Conservation (phyloP, 768 basidiomycete species). For the Rhodotorula toruloides region DNA sequence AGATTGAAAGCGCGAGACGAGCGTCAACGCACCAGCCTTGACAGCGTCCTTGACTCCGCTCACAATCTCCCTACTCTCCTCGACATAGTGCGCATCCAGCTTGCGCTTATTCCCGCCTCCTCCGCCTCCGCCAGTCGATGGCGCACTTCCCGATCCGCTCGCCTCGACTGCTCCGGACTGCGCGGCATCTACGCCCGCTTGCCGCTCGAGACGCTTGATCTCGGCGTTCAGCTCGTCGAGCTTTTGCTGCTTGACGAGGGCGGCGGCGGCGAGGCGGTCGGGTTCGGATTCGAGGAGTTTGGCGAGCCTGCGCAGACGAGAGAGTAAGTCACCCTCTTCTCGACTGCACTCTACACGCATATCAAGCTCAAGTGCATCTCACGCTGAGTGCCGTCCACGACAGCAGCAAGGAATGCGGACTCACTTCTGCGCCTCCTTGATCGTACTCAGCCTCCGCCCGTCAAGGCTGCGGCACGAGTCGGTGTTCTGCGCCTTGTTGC, state of each 20-base stretch:
- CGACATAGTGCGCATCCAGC: conserved; percentile 85
- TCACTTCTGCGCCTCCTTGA: conserved; percentile 93
- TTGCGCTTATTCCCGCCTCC: conserved; percentile 72
- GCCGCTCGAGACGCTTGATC: conserved; percentile 36
- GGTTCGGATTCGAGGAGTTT: conserved; percentile 81
- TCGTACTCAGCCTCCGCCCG: conserved; percentile 80
- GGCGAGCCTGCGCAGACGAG: conserved; percentile 56
- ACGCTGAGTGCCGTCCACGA: no score
- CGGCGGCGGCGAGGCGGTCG: conserved; percentile 53
- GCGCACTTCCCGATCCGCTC: conserved; percentile 24
- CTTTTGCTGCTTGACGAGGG: conserved; percentile 27
- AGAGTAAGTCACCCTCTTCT: neutral
- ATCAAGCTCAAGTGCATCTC: no score
- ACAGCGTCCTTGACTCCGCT: conserved; percentile 90
- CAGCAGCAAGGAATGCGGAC: conserved; percentile 39
- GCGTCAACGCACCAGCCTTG: conserved; percentile 58
- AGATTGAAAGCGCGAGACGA: neutral
- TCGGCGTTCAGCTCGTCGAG: conserved; percentile 41
- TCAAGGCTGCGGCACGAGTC: conserved; percentile 72
- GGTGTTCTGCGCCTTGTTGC: conserved; percentile 79
- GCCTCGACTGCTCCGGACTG: conserved; percentile 42
- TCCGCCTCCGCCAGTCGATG: conserved; percentile 45
- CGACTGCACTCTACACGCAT: neutral
- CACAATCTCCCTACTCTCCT: conserved; percentile 82
- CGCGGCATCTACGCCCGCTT: conserved; percentile 49